Conservation (phyloP, 2,329 filamentous ascomycete genomes). For the Neofusicoccum ribis region DNA sequence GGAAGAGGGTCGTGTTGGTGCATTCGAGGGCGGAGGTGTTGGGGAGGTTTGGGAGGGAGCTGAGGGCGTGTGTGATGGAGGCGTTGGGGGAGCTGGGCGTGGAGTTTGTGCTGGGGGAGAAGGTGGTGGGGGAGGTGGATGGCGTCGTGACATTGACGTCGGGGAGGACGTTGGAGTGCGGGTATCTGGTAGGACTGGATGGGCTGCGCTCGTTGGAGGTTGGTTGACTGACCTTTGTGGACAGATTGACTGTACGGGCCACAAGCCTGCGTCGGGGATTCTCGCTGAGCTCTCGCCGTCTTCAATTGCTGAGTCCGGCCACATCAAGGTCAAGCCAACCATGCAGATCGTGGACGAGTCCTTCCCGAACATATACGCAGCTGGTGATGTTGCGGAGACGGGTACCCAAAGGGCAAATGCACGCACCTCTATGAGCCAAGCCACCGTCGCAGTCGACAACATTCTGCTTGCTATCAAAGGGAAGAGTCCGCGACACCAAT, state of each 20-base stretch:
- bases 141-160: conserved; percentile 48
- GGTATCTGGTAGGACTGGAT: conserved; percentile 42
- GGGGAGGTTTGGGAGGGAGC: conserved; percentile 49
- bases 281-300: conserved; percentile 46
- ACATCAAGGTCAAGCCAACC: conserved; percentile 56
- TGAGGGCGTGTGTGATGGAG: conserved; percentile 42
- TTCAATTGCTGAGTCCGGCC: conserved; percentile 49
- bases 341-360: conserved; percentile 56
- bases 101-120: conserved; percentile 54
- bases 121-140: conserved; percentile 42
- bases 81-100: conserved; percentile 51
- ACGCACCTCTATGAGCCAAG: conserved; percentile 57
- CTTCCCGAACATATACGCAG: conserved; percentile 58
- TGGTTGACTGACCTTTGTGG: background rate
- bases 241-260: conserved; percentile 62
- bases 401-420: conserved; percentile 53
- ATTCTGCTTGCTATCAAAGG: conserved; percentile 49
- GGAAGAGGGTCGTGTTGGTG: conserved; percentile 58
- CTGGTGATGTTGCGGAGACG: conserved; percentile 63
- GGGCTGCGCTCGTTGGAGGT: background rate
- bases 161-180: conserved; percentile 49
- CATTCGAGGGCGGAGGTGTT: conserved; percentile 58
- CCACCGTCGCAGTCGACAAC: conserved; percentile 55
- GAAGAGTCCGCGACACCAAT: background rate
- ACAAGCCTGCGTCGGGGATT: conserved; percentile 57